Evolutionary conservation across 2,329 filamentous ascomycete genomes (phyloP), one percentile per base, ranked within the genome.

Genomic region (Calonectria hongkongensis): DNA sequence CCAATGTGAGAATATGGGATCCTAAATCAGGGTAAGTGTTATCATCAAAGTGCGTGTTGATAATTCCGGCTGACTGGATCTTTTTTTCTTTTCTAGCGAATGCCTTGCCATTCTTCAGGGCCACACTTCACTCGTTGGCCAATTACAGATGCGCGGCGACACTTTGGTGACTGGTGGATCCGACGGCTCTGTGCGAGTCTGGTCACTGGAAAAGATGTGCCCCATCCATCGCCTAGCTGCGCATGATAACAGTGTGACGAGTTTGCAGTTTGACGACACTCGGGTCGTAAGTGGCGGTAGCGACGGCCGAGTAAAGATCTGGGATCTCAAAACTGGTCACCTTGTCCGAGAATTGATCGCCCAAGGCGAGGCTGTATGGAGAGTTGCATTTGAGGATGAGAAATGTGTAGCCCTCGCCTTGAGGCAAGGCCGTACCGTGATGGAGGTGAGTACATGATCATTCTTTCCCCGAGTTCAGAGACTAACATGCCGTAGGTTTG

Each of bases 221-320:
- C 94, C 97, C 0, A 98, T 99, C 73, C 97, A 99, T 85, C 92
- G 97, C 56, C 89, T 99, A 65, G 97, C 97, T 48, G 97, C 97
- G 4, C 97, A 99, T 83, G 97, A 99, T 84, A 99, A 99, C 84
- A 98, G 96, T 82, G 97, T 99, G 66, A 99, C 97, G 1, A 98
- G 95, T 83, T 87, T 99, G 77, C 97, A 99, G 82, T 99, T 99
- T 82, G 97, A 99, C 81, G 96, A 98, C 81, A 96, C 94, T 28
- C 91, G 97, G 68, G 97, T 99, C 73, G 96, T 99, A 70, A 98
- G 95, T 82, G 97, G 97, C 78, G 97, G 97, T 63, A 98, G 95
- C 79, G 97, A 99, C 84, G 97, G 97, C n/a, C 91, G 97, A 66
- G 97, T 99, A 76, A 99, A 98, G 85, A 96, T 99, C 68, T 99